Evolutionary conservation across 257 asterid genomes (phyloP), one percentile per base, ranked within the genome.

Genomic region (Lavandula angustifolia): DNA sequence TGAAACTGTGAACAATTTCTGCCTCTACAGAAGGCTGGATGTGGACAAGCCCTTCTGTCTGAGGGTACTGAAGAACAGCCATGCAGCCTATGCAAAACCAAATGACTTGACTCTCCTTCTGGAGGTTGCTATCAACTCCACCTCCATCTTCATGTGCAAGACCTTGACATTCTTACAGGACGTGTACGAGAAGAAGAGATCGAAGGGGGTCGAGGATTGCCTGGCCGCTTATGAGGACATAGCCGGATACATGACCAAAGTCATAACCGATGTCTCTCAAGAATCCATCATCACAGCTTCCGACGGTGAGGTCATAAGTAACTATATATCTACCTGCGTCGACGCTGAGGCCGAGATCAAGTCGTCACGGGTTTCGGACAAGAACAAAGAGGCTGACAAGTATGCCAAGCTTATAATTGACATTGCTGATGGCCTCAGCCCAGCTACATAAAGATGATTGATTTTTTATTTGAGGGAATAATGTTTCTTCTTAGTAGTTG

Each of bases 11-110:
- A 75, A 75, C 73, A 57, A 31, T 9, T 75, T 75, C 55, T 75
- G 79, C 68, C 64, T 64, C 3, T 55, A 51, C 69, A 62, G 47
- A 67, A 40, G 74, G 60, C 61, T 73, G 54, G 59, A 57, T 7
- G 78, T 73, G 42, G 44, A 69, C 9, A 70, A 40, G 14, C 50
- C 73, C 42, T 75, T 75, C 67, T 75, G 80, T 67, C 75, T 75
- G n/a, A 64, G 69, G 35, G 80, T 70, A 1, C 68, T 75, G 54
- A 70, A 64, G 41, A 75, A 11, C 31, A 57, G 47, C 5, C 33
- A 64, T 3, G 64, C 68, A 6, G 65, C 62, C 9, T 34, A 65
- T 7, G 57, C 63, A 9, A 70, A 53, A 32, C 54, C 43, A 3
- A 31, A 75, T 2, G 73, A 75, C 42, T 35, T 64, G 2, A 46